These are phyloP conservation scores for Cercospora sesami DNA, from an alignment of 2,329 filamentous ascomycete species.

Conservation along the genomic window DNA sequence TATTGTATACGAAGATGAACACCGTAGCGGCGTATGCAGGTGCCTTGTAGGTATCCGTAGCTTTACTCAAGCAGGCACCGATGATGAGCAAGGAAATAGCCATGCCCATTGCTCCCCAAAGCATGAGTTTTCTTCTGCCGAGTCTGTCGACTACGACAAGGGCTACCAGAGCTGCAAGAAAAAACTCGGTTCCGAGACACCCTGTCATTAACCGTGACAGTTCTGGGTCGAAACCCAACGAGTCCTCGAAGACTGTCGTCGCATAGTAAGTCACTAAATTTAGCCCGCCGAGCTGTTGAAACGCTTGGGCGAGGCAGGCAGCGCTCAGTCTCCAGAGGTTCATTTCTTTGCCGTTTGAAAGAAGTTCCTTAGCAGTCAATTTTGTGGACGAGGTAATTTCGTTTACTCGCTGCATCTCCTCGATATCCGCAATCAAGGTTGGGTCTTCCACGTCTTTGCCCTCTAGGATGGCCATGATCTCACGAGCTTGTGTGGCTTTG, in stretches of 20 bases:
- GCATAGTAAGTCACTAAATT: constrained; percentile 40
- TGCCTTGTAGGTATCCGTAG: constrained; percentile 19
- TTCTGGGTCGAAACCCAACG: constrained; percentile 44
- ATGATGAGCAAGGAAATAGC: constrained; percentile 30
- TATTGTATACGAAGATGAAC: constrained; percentile 36
- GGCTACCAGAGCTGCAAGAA: constrained; percentile 39
- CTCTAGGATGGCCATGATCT: constrained; percentile 53
- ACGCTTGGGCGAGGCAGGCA: constrained; percentile 48
- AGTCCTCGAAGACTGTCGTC: constrained; percentile 54
- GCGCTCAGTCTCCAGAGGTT: constrained; percentile 48
- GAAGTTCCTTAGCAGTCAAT: constrained; percentile 29
- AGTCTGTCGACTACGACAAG: constrained; percentile 67
- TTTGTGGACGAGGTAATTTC: constrained; percentile 19
- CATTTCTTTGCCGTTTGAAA: constrained; percentile 44
- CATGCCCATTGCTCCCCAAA: constrained; percentile 33
- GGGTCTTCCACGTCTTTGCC: constrained; percentile 52
- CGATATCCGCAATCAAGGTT: constrained; percentile 58
- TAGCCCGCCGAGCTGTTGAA: constrained; percentile 42
- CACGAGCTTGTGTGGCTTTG: constrained; percentile 48
- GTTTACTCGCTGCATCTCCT: constrained; percentile 22
- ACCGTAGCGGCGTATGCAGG: constrained; percentile 35
- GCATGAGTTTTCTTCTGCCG: constrained; percentile 47
- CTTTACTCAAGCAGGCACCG: constrained; percentile 20
- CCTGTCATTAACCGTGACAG: constrained; percentile 30
- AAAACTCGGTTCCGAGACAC: constrained; percentile 31